phyloP scores from a whole-genome alignment of 129 eudicot genomes.

The Mikania micrantha region DNA sequence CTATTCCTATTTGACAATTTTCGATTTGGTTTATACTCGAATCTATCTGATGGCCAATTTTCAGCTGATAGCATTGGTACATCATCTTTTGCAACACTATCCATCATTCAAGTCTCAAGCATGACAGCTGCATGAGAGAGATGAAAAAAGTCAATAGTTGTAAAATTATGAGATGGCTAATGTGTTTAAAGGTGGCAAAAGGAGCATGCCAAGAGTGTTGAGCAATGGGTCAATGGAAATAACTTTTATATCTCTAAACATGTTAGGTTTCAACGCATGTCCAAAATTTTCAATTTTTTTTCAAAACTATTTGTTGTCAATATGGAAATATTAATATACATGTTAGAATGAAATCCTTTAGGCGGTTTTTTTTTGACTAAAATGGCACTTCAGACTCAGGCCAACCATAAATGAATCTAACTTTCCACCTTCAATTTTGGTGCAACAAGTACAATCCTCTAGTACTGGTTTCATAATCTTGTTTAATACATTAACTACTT shows the following conservation, averaged over 20 bases:
- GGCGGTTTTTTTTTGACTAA: no score
- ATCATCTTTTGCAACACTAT: slow-evolving; percentile 48
- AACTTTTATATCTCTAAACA: not conserved
- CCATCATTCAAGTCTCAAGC: slow-evolving; percentile 39
- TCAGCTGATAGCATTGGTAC: slow-evolving; percentile 40
- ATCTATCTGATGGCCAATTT: slow-evolving; percentile 26
- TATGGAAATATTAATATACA: no score
- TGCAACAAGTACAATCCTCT: no score
- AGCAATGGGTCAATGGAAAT: not conserved
- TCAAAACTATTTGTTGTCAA: no score
- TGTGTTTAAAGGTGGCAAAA: not conserved
- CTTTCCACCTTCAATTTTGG: no score
- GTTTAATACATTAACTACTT: not conserved
- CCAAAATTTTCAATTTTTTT: no score
- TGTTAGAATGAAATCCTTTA: no score
- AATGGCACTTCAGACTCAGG: no score
- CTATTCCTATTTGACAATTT: slow-evolving; percentile 30
- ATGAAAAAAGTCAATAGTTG: not conserved
- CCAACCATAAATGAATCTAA: no score
- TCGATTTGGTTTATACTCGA: slow-evolving; percentile 22
- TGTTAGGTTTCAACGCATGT: no score
- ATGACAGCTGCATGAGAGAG: slow-evolving; percentile 30
- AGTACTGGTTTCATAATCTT: not conserved
- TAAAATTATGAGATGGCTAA: not conserved
- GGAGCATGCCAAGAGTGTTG: not conserved